A percentile compares a stretch with the other conserved stretches of the same genome.
Conservation (phyloP, 2,329 filamentous ascomycete species). For the Xylaria sp. region DNA sequence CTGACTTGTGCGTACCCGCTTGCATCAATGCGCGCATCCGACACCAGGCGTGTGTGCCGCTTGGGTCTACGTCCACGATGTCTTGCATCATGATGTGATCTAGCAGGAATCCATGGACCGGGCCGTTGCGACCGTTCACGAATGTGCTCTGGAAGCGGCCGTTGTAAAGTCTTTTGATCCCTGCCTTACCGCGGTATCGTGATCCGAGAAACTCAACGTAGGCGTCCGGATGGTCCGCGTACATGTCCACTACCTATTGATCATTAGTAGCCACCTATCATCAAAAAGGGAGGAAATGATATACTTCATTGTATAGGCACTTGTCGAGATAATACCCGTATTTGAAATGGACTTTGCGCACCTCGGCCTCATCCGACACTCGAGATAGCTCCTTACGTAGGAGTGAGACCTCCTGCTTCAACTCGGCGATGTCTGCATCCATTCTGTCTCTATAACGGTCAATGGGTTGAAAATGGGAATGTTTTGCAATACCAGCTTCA, state of each 20-base stretch:
- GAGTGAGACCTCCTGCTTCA: slow-evolving; percentile 52
- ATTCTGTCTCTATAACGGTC: slow-evolving; percentile 39
- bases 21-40: slow-evolving; percentile 66
- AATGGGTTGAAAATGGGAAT: background rate
- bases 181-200: slow-evolving; percentile 62
- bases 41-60: slow-evolving; percentile 59
- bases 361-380: slow-evolving; percentile 61
- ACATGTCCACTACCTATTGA: slow-evolving; percentile 59
- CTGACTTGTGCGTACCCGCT: slow-evolving; percentile 59
- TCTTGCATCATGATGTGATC: slow-evolving; percentile 68
- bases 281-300: background rate
- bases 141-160: slow-evolving; percentile 62
- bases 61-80: slow-evolving; percentile 61
- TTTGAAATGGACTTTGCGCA: slow-evolving; percentile 66
- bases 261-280: background rate
- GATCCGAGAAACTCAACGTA: slow-evolving; percentile 67
- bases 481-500: background rate
- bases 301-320: slow-evolving; percentile 65
- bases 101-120: slow-evolving; percentile 64
- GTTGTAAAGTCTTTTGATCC: slow-evolving; percentile 63
- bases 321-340: slow-evolving; percentile 70
- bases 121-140: slow-evolving; percentile 64
- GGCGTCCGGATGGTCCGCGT: slow-evolving; percentile 62
- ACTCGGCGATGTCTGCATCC: slow-evolving; percentile 51
- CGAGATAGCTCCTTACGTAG: slow-evolving; percentile 52